Evolutionary conservation across 306 rosid genomes (phyloP), one percentile per base, ranked within the genome.

Genomic region (Oxytropis ochrocephala): DNA sequence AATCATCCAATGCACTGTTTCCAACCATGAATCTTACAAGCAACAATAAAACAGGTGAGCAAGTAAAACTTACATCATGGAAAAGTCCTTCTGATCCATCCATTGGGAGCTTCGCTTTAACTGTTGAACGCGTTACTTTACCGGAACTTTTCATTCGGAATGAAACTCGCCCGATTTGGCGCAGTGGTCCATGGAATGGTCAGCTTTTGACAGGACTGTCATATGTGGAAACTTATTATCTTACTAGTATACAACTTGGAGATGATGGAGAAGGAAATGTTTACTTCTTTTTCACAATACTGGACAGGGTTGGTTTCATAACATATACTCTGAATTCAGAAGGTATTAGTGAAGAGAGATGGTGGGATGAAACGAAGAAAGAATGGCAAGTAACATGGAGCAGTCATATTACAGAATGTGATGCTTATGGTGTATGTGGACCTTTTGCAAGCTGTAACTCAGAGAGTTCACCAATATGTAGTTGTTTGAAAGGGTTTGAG

Each of bases 401-500:
- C 4, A 11, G 51, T 30, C 54, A 0, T 14, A 4, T 10, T n/a
- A 57, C 47, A 14, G 53, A 11, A 0, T 84, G 89, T 38, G 78
- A 82, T 49, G n/a, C 21, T 53, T 84, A 86, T 48, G 81, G 73
- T 4, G 11, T 53, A 2, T 77, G 81, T 77, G 81, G 81, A 0
- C 13, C n/a, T 3, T 69, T 69, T 35, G 82, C 79, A 17, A 21
- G 14, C 6, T 84, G 95, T 76, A 83, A 81, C 11, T 12, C 74
- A 0, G 8, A 38, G 3, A 49, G 0, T 0, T 46, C 63, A 13
- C 79, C 91, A 0, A 8, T 67, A n/a, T 84, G 95, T 10, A 64
- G 69, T 3, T 88, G 91, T 63, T 64, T 82, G 49, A 65, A n/a
- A 32, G 91, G 89, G 29, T 88, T 81, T 51, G 53, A 30, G 18